A percentile compares a stretch with the other conserved stretches of the same genome.
Evolutionary conservation across 202 grass and related monocot species (phyloP).

Genomic region (Setaria viridis): DNA sequence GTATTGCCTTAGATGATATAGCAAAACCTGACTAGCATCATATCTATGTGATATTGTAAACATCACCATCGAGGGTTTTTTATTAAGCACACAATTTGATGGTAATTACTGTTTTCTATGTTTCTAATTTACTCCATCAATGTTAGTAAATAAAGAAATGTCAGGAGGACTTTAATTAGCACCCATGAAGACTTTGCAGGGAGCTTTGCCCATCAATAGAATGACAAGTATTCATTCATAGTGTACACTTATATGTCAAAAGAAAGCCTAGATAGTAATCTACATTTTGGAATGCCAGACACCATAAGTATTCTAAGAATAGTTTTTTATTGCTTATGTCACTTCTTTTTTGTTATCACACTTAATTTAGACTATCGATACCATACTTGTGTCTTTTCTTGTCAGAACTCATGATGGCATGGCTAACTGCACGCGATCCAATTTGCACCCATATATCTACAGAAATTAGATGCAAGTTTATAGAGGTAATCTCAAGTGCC

Average conservation of each 20-base stretch:
- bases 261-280: not conserved
- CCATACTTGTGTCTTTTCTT: not conserved
- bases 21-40: not conserved
- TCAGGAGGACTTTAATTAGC: not conserved
- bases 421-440: no score
- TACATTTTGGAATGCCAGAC: not conserved
- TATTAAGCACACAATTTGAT: no score
- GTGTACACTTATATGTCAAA: not conserved
- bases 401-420: not conserved
- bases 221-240: not conserved
- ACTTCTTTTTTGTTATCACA: not conserved
- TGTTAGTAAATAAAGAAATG: no score
- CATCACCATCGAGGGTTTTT: not conserved
- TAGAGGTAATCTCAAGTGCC: not conserved
- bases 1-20: no score
- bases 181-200: not conserved
- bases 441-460: slow-evolving; percentile 27
- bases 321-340: not conserved
- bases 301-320: not conserved
- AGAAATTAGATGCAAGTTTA: not conserved
- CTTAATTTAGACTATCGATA: not conserved
- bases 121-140: no score
- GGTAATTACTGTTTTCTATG: no score
- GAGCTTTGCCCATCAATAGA: not conserved
- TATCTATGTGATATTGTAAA: not conserved